A percentile compares a stretch with the other conserved stretches of the same genome.
These are phyloP conservation scores for Handroanthus guayacan DNA, from an alignment of 257 asterid genomes.

Conservation along the genomic window DNA sequence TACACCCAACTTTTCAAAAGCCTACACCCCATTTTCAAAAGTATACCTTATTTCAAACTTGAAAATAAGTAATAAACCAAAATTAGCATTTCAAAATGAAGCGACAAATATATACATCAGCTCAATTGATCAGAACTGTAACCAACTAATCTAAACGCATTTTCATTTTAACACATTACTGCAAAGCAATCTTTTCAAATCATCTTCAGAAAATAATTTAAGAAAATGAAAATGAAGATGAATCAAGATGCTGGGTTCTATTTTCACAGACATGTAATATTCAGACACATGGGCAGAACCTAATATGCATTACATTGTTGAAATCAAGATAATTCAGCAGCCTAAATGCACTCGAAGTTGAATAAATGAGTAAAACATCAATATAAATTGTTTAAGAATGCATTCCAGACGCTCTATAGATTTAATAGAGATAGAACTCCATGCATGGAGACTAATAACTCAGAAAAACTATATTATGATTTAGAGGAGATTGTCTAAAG, in stretches of 20 bases:
- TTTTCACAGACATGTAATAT: background rate
- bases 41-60: background rate
- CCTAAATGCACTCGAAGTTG: conserved; percentile 2
- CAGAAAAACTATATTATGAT: conserved; percentile 18
- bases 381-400: background rate
- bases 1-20: conserved; percentile 3
- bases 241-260: background rate
- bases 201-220: background rate
- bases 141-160: background rate
- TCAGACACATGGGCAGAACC: background rate
- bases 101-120: background rate
- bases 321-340: background rate
- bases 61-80: conserved; percentile 2
- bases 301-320: background rate
- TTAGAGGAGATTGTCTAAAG: conserved; percentile 10
- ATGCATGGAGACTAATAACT: conserved; percentile 2
- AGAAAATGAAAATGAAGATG: background rate
- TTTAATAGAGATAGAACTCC: background rate
- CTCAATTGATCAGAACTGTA: background rate
- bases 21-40: background rate
- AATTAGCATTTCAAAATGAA: background rate
- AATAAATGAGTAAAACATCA: background rate
- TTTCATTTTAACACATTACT: background rate
- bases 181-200: background rate
- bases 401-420: background rate